phyloP scores from a whole-genome alignment of 176 grass and related monocot genomes.

The Raddia distichophylla region DNA sequence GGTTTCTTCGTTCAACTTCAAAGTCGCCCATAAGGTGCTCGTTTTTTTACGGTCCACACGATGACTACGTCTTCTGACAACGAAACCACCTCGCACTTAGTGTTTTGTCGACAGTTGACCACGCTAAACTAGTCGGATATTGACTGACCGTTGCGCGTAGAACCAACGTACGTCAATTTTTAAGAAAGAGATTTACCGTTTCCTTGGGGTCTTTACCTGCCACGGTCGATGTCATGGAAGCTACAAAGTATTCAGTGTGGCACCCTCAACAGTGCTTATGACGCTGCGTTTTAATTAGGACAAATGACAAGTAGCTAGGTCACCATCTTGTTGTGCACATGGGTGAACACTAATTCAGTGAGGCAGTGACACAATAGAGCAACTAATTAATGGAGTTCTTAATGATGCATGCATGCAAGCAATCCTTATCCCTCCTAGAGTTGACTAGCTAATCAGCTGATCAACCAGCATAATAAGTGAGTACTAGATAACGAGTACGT shows the following conservation, averaged over 20 bases:
- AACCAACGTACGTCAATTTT: not conserved
- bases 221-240: not conserved
- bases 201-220: not conserved
- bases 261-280: too few species aligned
- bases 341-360: not conserved
- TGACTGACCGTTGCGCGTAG: not conserved
- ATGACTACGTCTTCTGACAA: not conserved
- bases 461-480: not conserved
- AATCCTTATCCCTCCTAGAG: not conserved
- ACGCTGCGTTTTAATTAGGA: too few species aligned
- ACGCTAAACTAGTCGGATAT: not conserved
- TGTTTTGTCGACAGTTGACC: not conserved
- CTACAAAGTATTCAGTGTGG: not conserved
- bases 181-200: not conserved
- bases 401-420: not conserved
- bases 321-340: not conserved
- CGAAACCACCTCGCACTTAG: not conserved
- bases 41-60: not conserved
- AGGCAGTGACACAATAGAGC: not conserved
- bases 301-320: not conserved
- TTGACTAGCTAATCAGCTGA: slow-evolving; percentile 39
- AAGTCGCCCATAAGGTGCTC: not conserved
- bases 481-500: not conserved
- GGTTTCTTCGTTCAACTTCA: too few species aligned
- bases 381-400: not conserved